Percentiles rank a stretch among this genome's conserved stretches.
phyloP scores from a whole-genome alignment of 2,329 filamentous ascomycete genomes.

The Epichloe sp. region DNA sequence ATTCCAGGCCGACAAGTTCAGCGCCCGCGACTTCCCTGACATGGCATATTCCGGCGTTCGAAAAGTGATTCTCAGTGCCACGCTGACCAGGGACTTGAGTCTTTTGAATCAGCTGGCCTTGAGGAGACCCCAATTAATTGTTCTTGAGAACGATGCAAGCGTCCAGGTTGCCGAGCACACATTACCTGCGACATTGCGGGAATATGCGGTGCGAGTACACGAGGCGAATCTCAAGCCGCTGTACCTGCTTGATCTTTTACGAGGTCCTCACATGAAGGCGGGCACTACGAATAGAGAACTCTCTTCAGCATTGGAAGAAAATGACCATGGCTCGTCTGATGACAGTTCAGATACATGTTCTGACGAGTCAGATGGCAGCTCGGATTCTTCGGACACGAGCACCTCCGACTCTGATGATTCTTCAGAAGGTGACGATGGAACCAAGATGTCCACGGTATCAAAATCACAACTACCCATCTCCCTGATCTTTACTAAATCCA shows the following conservation, averaged over 20 bases:
- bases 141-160: slow-evolving; percentile 50
- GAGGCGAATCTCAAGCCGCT: slow-evolving; percentile 66
- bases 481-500: slow-evolving; percentile 83
- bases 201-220: slow-evolving; percentile 54
- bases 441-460: neutral
- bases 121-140: slow-evolving; percentile 59
- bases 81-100: slow-evolving; percentile 77
- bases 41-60: slow-evolving; percentile 44
- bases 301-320: neutral
- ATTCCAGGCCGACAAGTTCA: slow-evolving; percentile 36
- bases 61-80: slow-evolving; percentile 83
- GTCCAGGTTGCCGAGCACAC: slow-evolving; percentile 31
- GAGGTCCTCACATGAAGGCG: slow-evolving; percentile 34
- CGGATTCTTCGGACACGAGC: slow-evolving; percentile 22
- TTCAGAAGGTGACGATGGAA: neutral
- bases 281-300: slow-evolving; percentile 6
- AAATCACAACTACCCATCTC: slow-evolving; percentile 29
- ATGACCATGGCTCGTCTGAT: neutral
- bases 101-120: slow-evolving; percentile 64
- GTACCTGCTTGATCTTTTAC: slow-evolving; percentile 67
- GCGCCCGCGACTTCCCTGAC: slow-evolving; percentile 39
- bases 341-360: slow-evolving; percentile 6
- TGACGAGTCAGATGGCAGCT: slow-evolving; percentile 13
- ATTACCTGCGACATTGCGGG: slow-evolving; percentile 50
- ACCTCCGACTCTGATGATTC: slow-evolving; percentile 16